Conservation (phyloP, 2,329 filamentous ascomycete genomes). For the Penicillium oxalicum region DNA sequence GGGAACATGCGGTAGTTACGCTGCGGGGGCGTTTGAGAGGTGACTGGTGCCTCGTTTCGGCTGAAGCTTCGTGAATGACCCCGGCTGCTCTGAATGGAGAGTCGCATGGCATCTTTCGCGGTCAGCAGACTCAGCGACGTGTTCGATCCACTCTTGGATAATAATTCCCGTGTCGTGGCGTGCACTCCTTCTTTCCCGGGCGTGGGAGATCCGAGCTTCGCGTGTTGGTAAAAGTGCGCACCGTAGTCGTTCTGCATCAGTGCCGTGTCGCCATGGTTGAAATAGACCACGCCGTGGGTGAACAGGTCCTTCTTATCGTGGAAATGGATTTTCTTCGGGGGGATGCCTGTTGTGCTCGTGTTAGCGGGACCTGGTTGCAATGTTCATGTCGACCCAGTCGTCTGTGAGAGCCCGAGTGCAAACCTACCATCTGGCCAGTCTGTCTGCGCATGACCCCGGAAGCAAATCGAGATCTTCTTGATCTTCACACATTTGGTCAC, state of each 20-base stretch:
- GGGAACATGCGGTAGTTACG: slow-evolving; percentile 84
- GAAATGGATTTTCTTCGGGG: slow-evolving; percentile 75
- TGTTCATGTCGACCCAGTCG: neutral
- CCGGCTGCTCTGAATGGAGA: slow-evolving; percentile 74
- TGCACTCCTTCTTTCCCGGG: slow-evolving; percentile 29
- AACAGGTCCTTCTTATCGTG: slow-evolving; percentile 80
- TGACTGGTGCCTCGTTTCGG: slow-evolving; percentile 62
- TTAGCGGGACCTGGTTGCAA: too few relatives aligned
- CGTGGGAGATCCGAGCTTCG: slow-evolving; percentile 29
- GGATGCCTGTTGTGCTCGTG: slow-evolving; percentile 56
- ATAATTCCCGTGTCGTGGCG: slow-evolving; percentile 30
- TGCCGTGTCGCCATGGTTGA: slow-evolving; percentile 54
- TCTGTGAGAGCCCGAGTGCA: neutral
- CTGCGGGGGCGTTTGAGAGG: slow-evolving; percentile 55
- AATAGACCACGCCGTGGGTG: slow-evolving; percentile 86
- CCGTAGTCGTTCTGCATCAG: slow-evolving; percentile 55
- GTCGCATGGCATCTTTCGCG: slow-evolving; percentile 52
- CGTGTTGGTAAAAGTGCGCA: slow-evolving; percentile 57
- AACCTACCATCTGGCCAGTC: slow-evolving; percentile 81
- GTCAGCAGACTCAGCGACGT: slow-evolving; percentile 42
- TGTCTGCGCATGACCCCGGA: slow-evolving; percentile 77
- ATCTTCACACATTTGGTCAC: slow-evolving; percentile 88
- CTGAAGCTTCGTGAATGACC: slow-evolving; percentile 78
- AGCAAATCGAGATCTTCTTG: slow-evolving; percentile 81
- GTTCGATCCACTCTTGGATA: slow-evolving; percentile 36